Evolutionary conservation across 495 filamentous ascomycete species (phyloP).

Genomic region (Penicillium cataractarum): DNA sequence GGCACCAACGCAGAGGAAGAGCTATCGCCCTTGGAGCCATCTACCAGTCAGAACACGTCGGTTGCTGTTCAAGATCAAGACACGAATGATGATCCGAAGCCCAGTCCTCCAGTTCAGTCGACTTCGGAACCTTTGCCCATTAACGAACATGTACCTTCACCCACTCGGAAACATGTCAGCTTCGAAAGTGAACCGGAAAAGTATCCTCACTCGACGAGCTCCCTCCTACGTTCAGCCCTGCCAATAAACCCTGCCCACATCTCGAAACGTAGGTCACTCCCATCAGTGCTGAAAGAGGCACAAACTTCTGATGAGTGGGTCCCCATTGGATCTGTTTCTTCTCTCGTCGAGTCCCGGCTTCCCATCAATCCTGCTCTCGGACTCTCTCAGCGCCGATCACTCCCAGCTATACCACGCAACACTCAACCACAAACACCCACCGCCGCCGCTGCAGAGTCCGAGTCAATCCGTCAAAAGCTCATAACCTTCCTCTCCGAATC

Average conservation of each 20-base stretch:
- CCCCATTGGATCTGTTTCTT: not conserved
- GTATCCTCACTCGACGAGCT: constrained; percentile 8
- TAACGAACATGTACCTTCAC: not conserved
- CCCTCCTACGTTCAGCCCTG: constrained; percentile 24
- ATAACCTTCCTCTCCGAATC: constrained; percentile 34
- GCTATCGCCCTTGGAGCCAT: not conserved
- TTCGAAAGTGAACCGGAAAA: not conserved
- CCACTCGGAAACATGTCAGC: not conserved
- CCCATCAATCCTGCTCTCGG: constrained; percentile 37
- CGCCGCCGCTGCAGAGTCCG: not conserved
- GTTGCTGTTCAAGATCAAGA: not conserved
- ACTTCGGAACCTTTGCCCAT: too few species aligned
- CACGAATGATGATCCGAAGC: not conserved
- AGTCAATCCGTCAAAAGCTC: constrained; percentile 1
- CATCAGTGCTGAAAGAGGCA: not conserved
- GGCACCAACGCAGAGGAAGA: not conserved
- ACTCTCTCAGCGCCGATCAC: constrained; percentile 14
- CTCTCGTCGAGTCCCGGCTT: constrained; percentile 13
- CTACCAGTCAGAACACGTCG: not conserved
- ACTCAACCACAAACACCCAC: not conserved
- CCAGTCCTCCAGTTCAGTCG: not conserved
- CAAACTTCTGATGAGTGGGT: not conserved
- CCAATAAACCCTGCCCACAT: constrained; percentile 26
- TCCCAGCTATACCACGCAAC: constrained; percentile 1
- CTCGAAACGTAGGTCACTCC: constrained; percentile 8